A percentile compares a stretch with the other conserved stretches of the same genome.
These are phyloP conservation scores for Eragrostis tef DNA, from an alignment of 202 grass and related monocot genomes.

Conservation along the genomic window DNA sequence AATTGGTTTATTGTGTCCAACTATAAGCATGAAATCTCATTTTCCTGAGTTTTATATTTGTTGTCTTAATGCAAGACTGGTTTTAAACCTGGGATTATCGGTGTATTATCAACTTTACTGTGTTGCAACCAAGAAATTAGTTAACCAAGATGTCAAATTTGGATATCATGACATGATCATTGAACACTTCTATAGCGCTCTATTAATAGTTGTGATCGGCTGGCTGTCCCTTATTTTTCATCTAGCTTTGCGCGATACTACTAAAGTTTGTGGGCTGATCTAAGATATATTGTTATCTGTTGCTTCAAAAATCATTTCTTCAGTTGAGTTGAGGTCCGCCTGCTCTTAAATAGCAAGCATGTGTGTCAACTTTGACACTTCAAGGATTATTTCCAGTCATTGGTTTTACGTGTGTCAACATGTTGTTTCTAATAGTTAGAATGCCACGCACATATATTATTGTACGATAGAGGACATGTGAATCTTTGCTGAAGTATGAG, in stretches of 20 bases:
- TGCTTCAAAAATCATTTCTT: too few relatives aligned
- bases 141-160: background rate
- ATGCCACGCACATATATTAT: too few relatives aligned
- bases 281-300: too few relatives aligned
- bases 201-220: background rate
- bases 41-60: background rate
- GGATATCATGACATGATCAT: background rate
- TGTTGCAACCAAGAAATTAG: background rate
- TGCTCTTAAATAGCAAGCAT: too few relatives aligned
- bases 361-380: too few relatives aligned
- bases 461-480: background rate
- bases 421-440: too few relatives aligned
- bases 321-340: too few relatives aligned
- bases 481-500: slow-evolving; percentile 8
- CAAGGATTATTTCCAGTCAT: background rate
- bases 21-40: background rate
- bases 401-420: too few relatives aligned
- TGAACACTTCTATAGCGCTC: background rate
- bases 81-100: background rate
- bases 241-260: background rate
- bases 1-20: background rate
- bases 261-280: background rate
- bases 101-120: background rate
- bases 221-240: background rate
- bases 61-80: background rate